Conservation (phyloP, 306 rosid genomes). For the Myrica gale region DNA sequence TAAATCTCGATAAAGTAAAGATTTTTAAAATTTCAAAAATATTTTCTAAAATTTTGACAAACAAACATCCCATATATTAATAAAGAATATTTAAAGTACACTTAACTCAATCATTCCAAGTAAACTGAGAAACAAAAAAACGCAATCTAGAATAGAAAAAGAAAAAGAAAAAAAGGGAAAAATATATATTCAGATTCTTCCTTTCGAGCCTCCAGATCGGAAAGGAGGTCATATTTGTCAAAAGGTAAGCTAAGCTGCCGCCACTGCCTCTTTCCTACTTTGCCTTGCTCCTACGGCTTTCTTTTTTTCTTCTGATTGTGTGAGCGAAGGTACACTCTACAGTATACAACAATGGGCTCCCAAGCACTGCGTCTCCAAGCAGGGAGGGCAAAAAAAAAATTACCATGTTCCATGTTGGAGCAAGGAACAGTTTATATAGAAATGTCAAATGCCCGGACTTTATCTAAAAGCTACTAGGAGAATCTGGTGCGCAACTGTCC, state of each 20-base stretch:
- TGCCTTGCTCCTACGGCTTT: conserved; percentile 36
- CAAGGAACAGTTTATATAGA: background rate
- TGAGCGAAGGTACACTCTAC: conserved; percentile 24
- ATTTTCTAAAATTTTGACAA: too few relatives aligned
- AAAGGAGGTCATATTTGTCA: conserved; percentile 36
- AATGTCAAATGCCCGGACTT: background rate
- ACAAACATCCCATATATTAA: too few relatives aligned
- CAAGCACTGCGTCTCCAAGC: background rate
- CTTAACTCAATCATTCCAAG: conserved; percentile 31
- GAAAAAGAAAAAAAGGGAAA: background rate
- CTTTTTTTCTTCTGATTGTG: conserved; percentile 2
- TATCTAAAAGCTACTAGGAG: background rate
- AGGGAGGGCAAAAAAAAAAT: background rate
- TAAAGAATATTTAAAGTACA: conserved; percentile 33
- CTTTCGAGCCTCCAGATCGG: conserved; percentile 22
- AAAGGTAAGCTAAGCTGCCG: conserved; percentile 38
- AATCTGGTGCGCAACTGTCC: background rate
- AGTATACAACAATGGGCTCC: conserved; percentile 31
- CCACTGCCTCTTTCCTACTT: conserved; percentile 6
- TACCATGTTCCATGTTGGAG: background rate
- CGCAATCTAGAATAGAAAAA: background rate
- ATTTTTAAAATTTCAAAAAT: too few relatives aligned
- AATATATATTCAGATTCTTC: background rate
- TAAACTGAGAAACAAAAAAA: background rate
- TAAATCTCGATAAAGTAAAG: too few relatives aligned